Base-by-base conservation (phyloP, 1,139 yeast genomes). In the Lodderomyces orthopsilosis region DNA sequence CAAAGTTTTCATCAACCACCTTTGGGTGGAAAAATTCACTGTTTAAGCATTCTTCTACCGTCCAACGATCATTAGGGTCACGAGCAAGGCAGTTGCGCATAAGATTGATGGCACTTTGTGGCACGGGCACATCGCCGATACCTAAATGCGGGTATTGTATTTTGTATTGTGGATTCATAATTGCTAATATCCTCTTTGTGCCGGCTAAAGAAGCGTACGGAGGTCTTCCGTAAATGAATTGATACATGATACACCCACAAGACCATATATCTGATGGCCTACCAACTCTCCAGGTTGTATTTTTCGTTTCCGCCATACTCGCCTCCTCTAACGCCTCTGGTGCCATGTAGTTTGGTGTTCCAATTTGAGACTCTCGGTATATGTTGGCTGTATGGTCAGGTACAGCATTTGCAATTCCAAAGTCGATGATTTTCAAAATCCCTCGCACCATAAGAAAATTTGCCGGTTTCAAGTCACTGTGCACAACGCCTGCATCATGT, bases 241-340 rank as follows among this genome's bases (percentile, higher is more conserved):
- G 98, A 64, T 91, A 93, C 3, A 93, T 74, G 5, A 93, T 93
- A 61, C 98, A 90, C 0, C 98, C 99, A 65, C 96, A 86, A 17
- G 98, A 90, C 98, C 98, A 93, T 10, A 94, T 83, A 66, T 93
- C 99, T 1, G 98, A 86, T 0, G 98, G 96, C 56, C 83, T 85
- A 1, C 98, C 98, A 6, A 91, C 95, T 59, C 81, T 87, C 94
- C 95, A 85, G 44, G 84, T 81, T 47, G 76, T 68, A 45, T 42
- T 59, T 38, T 52, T 65, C 42, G 55, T 44, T 6, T 51, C 40
- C 1, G 61, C 48, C 45, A 66, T 70, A 46, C 62, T 74, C 43
- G 80, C 79, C 60, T 84, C 95, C 37, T 85, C 74, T 45, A 91
- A 68, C 0, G 98, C 89, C 61, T 93, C 98, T 0, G 98, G 98